These are phyloP conservation scores for Gossypium thurberi DNA, from an alignment of 345 rosid species.

Conservation along the genomic window DNA sequence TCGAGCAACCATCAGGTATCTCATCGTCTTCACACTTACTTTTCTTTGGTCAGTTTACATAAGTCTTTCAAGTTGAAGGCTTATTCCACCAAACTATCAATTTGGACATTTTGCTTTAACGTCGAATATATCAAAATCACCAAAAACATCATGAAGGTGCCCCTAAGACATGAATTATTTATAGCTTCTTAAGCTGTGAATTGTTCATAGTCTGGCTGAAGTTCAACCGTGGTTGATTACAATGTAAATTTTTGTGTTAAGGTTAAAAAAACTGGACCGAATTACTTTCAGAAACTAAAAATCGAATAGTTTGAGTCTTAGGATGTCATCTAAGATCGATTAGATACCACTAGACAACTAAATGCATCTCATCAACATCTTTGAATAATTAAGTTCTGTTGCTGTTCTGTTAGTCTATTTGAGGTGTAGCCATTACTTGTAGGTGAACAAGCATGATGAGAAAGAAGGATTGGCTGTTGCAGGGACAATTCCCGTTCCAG, in stretches of 20 bases:
- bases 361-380: not conserved
- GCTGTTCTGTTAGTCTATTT: conserved; percentile 13
- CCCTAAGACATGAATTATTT: not conserved
- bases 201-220: not conserved
- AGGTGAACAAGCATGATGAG: conserved; percentile 23
- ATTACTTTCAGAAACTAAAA: not conserved
- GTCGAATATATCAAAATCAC: not conserved
- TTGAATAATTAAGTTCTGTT: not conserved
- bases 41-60: not conserved
- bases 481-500: conserved; percentile 15
- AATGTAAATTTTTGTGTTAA: not conserved
- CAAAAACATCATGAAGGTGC: not conserved
- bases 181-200: not conserved
- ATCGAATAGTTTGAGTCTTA: not conserved
- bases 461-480: conserved; percentile 13
- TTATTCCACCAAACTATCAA: not conserved
- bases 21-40: not conserved
- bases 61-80: not conserved
- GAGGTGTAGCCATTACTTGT: conserved; percentile 20
- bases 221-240: not conserved
- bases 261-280: not conserved
- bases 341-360: not conserved
- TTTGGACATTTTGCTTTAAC: not conserved
- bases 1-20: conserved; percentile 6
- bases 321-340: not conserved